Base-by-base conservation (phyloP, 2,329 filamentous ascomycete genomes). In the Cercospora sesami region DNA sequence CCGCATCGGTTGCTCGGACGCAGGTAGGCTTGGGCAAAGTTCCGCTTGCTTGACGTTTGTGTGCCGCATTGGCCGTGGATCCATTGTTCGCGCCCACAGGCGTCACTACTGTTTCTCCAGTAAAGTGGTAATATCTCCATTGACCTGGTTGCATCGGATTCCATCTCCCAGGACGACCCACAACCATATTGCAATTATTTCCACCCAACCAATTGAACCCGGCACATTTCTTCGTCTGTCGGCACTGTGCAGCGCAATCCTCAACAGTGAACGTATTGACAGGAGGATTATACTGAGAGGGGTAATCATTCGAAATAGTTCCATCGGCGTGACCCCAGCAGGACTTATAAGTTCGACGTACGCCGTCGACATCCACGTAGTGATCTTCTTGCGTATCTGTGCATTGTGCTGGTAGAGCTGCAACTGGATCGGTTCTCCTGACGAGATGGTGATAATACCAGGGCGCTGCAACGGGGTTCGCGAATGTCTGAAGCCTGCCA, bases 371-470 rank as follows among this genome's bases (percentile, higher is more conserved):
- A 21, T 63, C 60, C 10, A 23, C n/a, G 28, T 21, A 63, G 18
- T 63, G 60, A 14, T 28, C n/a, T 18, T 53, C 18, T 48, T 36
- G 42, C 18, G 60, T 53, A 1, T 5, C 3, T 14, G 42, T 18
- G 45, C 60, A 63, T 21, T 55, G 33, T 31, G 31, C 60, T 36
- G 42, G 60, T 53, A 31, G 42, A 4, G 60, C 60, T 53, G 42
- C 53, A 42, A 42, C 36, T 42, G 16, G 36, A 42, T 42, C 36
- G 60, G 42, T 63, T 21, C 18, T 63, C 4, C 3, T 9, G 21
- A 63, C 60, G 16, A 63, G 42, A 28, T 63, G 60, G 42, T 63
- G 60, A 33, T 63, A 63, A 45, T 53, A 63, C 60, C 60, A 63
- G 16, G 60, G 60, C 18, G 36, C 39, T 45, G 4, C 23, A 39